A percentile compares a stretch with the other conserved stretches of the same genome.
Evolutionary conservation across 768 basidiomycete genomes (phyloP).

Genomic region (Boletus coccyginus): DNA sequence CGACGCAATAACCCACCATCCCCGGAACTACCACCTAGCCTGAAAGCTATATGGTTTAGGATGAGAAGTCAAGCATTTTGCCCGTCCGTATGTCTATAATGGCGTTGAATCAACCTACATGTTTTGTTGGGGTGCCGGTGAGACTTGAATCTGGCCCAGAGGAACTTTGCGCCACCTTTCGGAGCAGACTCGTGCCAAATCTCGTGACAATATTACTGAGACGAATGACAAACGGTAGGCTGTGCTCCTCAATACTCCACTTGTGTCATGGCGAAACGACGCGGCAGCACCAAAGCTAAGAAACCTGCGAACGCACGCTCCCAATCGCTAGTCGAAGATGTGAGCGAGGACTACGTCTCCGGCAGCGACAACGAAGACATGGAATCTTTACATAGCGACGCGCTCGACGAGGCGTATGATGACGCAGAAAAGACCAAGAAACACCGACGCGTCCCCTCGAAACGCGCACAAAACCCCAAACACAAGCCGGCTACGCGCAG

Average conservation of each 20-base stretch:
- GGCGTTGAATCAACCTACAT: not conserved
- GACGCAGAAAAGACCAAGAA: slow-evolving; percentile 15
- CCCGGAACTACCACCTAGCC: not conserved
- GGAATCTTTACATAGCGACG: slow-evolving; percentile 40
- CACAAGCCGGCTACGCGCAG: not conserved
- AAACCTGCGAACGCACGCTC: not conserved
- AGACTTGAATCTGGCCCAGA: not conserved
- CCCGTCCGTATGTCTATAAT: not conserved
- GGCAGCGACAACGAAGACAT: slow-evolving; percentile 15
- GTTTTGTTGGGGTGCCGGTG: not conserved
- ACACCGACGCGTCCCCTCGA: slow-evolving; percentile 24
- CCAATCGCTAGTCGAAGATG: slow-evolving; percentile 6
- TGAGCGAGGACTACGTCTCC: slow-evolving; percentile 10
- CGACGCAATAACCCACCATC: not conserved
- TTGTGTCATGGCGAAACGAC: slow-evolving; percentile 16
- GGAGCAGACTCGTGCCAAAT: too few species aligned
- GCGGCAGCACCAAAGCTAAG: slow-evolving; percentile 4
- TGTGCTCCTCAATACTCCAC: not conserved
- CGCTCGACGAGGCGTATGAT: slow-evolving; percentile 42
- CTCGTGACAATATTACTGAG: not conserved
- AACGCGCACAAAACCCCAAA: slow-evolving; percentile 23
- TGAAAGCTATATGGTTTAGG: not conserved
- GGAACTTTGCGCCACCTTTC: too few species aligned
- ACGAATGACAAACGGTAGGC: not conserved
- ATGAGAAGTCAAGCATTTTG: not conserved